Percentiles rank a stretch among this genome's conserved stretches.
Conservation (phyloP, 352 stramenopile genomes). For the Globisporangium polare region DNA sequence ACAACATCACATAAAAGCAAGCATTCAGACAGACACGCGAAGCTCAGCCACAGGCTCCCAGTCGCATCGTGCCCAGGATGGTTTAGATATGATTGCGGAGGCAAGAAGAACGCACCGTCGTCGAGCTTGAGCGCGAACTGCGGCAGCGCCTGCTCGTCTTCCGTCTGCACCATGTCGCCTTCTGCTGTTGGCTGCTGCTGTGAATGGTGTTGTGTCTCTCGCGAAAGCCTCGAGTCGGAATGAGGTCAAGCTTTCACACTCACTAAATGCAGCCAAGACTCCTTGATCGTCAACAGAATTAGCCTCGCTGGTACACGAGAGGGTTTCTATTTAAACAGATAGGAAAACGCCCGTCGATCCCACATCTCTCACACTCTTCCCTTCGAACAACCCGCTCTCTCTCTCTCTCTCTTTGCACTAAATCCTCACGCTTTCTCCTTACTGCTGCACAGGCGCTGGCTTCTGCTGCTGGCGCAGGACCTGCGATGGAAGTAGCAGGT, state of each 20-base stretch:
- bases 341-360: not conserved
- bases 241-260: not conserved
- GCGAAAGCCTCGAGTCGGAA: not conserved
- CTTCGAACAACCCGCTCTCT: not conserved
- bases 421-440: conserved; percentile 1
- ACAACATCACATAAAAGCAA: not conserved
- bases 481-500: conserved; percentile 48
- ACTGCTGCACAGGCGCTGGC: conserved; percentile 5
- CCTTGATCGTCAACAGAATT: conserved; percentile 1
- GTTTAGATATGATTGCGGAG: not conserved
- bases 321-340: conserved; percentile 3
- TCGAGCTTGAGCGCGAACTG: conserved; percentile 14
- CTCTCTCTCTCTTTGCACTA: conserved; percentile 2
- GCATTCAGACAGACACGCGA: not conserved
- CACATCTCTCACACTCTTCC: not conserved
- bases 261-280: not conserved
- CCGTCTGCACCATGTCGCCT: conserved; percentile 16
- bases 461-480: conserved; percentile 45
- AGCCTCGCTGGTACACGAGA: not conserved
- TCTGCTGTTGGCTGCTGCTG: not conserved
- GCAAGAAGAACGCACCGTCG: conserved; percentile 4
- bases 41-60: not conserved
- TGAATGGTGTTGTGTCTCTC: not conserved
- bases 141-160: not conserved
- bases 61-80: not conserved